phyloP scores from a whole-genome alignment of 257 asterid genomes.

The Fraxinus excelsior region DNA sequence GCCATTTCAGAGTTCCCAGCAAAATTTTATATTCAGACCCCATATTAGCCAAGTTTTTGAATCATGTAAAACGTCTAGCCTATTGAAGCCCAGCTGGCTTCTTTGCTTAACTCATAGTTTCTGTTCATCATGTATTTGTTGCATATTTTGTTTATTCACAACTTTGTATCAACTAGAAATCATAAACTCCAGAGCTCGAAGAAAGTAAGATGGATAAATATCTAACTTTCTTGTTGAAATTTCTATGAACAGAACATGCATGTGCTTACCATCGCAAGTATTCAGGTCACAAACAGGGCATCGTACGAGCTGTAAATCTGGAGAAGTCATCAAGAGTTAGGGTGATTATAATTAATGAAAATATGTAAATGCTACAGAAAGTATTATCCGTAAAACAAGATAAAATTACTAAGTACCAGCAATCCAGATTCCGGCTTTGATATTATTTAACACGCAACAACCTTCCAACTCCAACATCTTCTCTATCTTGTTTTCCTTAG shows the following conservation, averaged over 20 bases:
- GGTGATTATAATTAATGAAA: constrained; percentile 1
- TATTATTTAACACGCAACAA: constrained; percentile 54
- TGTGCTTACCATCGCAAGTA: constrained; percentile 82
- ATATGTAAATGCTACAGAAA: constrained; percentile 10
- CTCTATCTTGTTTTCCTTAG: constrained; percentile 41
- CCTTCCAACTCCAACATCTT: constrained; percentile 51
- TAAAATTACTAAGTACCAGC: constrained; percentile 59
- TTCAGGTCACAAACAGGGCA: constrained; percentile 95
- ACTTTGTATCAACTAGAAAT: constrained; percentile 14
- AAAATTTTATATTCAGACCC: neutral
- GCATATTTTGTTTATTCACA: neutral
- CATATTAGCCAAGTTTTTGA: neutral
- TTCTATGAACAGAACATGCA: neutral
- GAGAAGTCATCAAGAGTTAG: constrained; percentile 31
- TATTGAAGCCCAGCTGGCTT: neutral
- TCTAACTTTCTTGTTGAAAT: neutral
- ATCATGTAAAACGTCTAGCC: neutral
- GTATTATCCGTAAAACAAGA: constrained; percentile 3
- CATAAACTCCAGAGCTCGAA: neutral
- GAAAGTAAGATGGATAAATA: neutral
- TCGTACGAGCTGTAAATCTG: constrained; percentile 95
- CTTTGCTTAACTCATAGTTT: neutral
- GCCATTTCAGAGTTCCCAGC: neutral
- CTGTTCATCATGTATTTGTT: too few relatives aligned
- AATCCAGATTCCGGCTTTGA: constrained; percentile 91